phyloP scores from a whole-genome alignment of 2,329 filamentous ascomycete species.

The Macrophomina tecta region DNA sequence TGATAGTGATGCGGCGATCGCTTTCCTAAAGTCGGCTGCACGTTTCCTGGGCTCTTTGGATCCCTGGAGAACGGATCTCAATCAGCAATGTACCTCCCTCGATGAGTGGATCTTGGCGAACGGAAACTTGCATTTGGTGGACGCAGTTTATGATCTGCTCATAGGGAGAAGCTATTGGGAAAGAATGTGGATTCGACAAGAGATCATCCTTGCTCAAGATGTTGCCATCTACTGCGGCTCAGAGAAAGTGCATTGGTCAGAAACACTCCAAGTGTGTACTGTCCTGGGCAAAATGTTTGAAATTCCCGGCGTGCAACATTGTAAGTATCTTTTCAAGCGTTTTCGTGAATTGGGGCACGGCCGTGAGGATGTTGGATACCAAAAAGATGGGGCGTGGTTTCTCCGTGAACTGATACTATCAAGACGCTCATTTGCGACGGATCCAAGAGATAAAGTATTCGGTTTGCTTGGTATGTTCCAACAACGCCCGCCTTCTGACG shows the following conservation, averaged over 20 bases:
- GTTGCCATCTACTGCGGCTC: background rate
- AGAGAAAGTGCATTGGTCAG: background rate
- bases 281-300: too few species aligned
- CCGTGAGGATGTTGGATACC: too few species aligned
- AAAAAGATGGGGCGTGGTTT: background rate
- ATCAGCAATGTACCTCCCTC: too few species aligned
- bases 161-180: conserved; percentile 23
- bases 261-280: background rate
- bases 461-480: background rate
- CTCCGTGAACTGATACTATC: background rate
- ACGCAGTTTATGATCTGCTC: background rate
- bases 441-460: background rate
- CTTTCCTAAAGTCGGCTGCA: conserved; percentile 17
- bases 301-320: too few species aligned
- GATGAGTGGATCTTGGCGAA: background rate
- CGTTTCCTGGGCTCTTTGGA: background rate
- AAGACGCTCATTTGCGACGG: background rate
- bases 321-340: too few species aligned
- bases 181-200: conserved; percentile 31
- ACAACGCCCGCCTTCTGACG: background rate
- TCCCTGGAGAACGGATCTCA: background rate
- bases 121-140: background rate
- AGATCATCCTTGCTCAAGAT: conserved; percentile 17
- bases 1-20: conserved; percentile 25
- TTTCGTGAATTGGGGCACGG: too few species aligned